A percentile compares a stretch with the other conserved stretches of the same genome.
Evolutionary conservation across 2,329 filamentous ascomycete species (phyloP).

Genomic region (Claviceps purpurea): DNA sequence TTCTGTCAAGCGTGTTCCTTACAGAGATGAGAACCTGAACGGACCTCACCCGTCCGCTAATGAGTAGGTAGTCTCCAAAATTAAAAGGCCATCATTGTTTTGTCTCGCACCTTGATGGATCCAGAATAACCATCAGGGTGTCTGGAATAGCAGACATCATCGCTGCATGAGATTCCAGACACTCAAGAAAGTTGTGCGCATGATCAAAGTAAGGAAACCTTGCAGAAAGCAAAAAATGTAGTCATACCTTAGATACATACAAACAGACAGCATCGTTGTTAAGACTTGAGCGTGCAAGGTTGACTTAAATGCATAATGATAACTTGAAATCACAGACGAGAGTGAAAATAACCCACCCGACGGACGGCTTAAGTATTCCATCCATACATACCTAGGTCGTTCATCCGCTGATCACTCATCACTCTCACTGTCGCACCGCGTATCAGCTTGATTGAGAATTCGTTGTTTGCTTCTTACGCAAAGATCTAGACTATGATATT

Average conservation of each 20-base stretch:
- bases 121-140: constrained; percentile 5
- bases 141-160: background rate
- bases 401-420: too few species aligned
- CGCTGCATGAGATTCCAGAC: background rate
- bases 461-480: background rate
- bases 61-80: background rate
- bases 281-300: too few species aligned
- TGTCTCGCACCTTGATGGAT: constrained; percentile 6
- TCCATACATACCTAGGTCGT: too few species aligned
- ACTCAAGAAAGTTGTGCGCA: background rate
- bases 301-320: too few species aligned
- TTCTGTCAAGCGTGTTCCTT: background rate
- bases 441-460: background rate
- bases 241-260: too few species aligned
- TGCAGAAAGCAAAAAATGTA: background rate
- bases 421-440: too few species aligned
- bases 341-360: too few species aligned
- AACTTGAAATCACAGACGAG: too few species aligned
- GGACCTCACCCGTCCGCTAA: background rate
- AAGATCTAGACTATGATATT: background rate
- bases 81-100: background rate
- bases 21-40: background rate
- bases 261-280: too few species aligned
- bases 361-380: too few species aligned
- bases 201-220: background rate